Percentiles rank a stretch among this genome's conserved stretches.
Conservation (phyloP, 306 rosid genomes). For the Ammopiptanthus mongolicus region DNA sequence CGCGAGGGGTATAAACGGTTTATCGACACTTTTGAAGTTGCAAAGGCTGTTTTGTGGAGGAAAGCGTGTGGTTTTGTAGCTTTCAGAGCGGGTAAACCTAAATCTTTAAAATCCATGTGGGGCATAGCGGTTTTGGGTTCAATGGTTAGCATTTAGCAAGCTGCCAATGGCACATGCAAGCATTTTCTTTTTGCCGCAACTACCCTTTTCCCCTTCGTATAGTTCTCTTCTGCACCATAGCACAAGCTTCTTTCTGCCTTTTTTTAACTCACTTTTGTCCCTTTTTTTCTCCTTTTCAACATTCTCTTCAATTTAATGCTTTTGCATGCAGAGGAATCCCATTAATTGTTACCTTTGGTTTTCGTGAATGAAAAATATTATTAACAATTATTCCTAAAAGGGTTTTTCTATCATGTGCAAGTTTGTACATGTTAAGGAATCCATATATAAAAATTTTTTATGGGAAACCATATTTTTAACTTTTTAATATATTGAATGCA, state of each 20-base stretch:
- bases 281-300: background rate
- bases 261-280: background rate
- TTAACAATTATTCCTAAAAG: background rate
- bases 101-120: slow-evolving; percentile 46
- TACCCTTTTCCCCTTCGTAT: slow-evolving; percentile 24
- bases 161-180: slow-evolving; percentile 55
- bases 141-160: slow-evolving; percentile 27
- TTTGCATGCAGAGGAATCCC: background rate
- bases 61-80: slow-evolving; percentile 68
- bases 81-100: slow-evolving; percentile 29
- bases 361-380: background rate
- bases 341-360: background rate
- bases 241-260: background rate
- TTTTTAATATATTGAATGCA: no score
- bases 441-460: no score
- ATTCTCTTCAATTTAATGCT: background rate
- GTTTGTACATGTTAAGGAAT: no score
- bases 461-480: no score
- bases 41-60: slow-evolving; percentile 30
- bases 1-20: slow-evolving; percentile 18
- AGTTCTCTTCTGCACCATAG: background rate
- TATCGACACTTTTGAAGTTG: background rate
- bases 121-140: slow-evolving; percentile 32
- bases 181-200: slow-evolving; percentile 48
- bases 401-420: background rate